These are phyloP conservation scores for Tuber brumale DNA, from an alignment of 495 filamentous ascomycete genomes.

Conservation along the genomic window DNA sequence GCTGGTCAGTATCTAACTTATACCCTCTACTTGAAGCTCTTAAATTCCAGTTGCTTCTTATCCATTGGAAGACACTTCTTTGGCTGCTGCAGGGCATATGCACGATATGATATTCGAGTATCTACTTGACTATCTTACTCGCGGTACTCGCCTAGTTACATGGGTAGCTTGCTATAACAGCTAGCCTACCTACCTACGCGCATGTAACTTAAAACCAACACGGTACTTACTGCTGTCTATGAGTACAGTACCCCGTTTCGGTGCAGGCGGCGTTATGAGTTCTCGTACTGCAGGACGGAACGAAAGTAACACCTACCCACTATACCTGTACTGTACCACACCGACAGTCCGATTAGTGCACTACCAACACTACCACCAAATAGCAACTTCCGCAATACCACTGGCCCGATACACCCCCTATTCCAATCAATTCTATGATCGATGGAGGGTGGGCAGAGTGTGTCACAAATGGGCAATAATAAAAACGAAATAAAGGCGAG, in stretches of 20 bases:
- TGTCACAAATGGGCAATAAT: not conserved
- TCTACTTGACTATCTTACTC: not conserved
- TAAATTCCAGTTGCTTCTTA: not conserved
- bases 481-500: not conserved
- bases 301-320: not conserved
- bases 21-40: not conserved
- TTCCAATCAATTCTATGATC: not conserved
- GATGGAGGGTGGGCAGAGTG: not conserved
- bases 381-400: not conserved
- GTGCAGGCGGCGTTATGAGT: not conserved
- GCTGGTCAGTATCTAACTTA: not conserved
- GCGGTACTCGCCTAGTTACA: not conserved
- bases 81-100: not conserved
- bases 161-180: not conserved
- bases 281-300: not conserved
- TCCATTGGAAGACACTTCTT: not conserved
- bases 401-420: not conserved
- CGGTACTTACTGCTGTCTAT: not conserved
- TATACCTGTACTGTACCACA: not conserved
- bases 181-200: not conserved
- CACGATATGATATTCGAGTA: not conserved
- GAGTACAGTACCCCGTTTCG: not conserved
- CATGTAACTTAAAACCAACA: not conserved
- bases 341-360: not conserved
- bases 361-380: not conserved